Conservation (phyloP, 2,329 filamentous ascomycete genomes). For the Ophiostoma quercus region DNA sequence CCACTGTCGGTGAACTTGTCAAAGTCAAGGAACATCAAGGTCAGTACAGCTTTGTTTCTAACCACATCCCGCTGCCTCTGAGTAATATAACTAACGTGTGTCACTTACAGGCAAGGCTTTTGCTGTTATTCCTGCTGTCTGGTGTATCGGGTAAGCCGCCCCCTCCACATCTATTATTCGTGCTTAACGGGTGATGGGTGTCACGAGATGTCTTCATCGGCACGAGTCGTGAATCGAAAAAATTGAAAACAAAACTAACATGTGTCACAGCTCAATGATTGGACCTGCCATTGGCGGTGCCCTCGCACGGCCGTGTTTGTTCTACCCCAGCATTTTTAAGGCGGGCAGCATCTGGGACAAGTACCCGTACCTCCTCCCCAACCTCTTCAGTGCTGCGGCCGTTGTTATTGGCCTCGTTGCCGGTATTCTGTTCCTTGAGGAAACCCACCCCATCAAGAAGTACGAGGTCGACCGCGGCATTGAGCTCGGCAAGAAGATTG, state of each 20-base stretch:
- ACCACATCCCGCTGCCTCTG: neutral
- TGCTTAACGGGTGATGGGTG: neutral
- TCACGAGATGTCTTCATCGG: neutral
- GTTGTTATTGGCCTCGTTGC: conserved; percentile 70
- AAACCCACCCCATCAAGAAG: conserved; percentile 84
- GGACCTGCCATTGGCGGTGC: conserved; percentile 88
- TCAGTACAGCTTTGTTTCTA: conserved; percentile 40
- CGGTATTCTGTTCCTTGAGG: conserved; percentile 83
- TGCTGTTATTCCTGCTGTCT: conserved; percentile 96
- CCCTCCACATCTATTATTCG: neutral
- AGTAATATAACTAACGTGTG: too few relatives aligned
- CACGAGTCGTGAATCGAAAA: neutral
- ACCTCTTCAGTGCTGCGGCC: conserved; percentile 80
- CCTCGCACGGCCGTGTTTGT: conserved; percentile 78
- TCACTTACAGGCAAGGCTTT: conserved; percentile 69
- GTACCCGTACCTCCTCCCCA: conserved; percentile 87
- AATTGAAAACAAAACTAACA: neutral
- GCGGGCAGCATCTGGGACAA: conserved; percentile 72
- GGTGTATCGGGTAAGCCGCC: conserved; percentile 77
- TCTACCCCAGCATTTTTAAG: conserved; percentile 69
- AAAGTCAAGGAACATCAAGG: conserved; percentile 90
- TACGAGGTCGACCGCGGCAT: conserved; percentile 67
- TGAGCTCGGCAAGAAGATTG: conserved; percentile 68
- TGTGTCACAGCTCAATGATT: conserved; percentile 65
- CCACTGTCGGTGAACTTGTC: conserved; percentile 88